phyloP scores from a whole-genome alignment of 495 filamentous ascomycete species.

The Penicillium chermesinum region DNA sequence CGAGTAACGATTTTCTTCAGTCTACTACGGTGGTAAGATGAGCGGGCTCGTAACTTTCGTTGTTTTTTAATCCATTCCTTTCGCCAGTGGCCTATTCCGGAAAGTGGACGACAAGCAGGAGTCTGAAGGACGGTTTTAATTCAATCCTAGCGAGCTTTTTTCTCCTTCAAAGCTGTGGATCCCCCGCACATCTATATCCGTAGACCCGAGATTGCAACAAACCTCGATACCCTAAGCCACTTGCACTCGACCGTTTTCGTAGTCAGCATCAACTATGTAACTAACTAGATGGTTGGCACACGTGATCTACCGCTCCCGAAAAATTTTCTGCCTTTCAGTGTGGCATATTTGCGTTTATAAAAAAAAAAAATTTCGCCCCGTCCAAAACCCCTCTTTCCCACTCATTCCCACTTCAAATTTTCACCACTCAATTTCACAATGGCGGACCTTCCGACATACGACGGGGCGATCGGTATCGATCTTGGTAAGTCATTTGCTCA shows the following conservation, averaged over 20 bases:
- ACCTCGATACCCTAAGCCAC: too few species aligned
- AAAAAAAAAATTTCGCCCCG: conserved; percentile 31
- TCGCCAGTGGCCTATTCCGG: neutral
- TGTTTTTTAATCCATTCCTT: neutral
- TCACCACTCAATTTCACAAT: conserved; percentile 21
- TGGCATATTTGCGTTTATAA: conserved; percentile 27
- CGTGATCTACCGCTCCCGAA: conserved; percentile 27
- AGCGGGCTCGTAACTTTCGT: neutral
- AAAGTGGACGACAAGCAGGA: neutral
- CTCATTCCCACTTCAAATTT: conserved; percentile 20
- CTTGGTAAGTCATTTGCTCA: conserved; percentile 63
- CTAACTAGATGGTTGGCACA: too few species aligned
- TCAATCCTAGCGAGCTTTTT: neutral
- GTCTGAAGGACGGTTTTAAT: too few species aligned
- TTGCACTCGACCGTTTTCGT: too few species aligned
- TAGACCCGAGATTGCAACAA: neutral
- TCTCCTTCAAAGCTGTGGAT: neutral
- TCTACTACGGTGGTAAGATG: conserved; percentile 28
- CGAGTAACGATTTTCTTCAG: conserved; percentile 59
- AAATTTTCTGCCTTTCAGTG: conserved; percentile 24
- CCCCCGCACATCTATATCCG: neutral
- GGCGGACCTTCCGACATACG: conserved; percentile 97
- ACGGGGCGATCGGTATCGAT: conserved; percentile 99
- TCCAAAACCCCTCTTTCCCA: conserved; percentile 18
- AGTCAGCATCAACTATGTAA: too few species aligned